phyloP scores from a whole-genome alignment of 345 rosid species.

The thale cress (Arabidopsis thaliana) region TAIR10.1 NC_003074.8:5110001-5110500 shows the following conservation, averaged over 20 bases:
- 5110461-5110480: no score
- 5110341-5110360: not conserved
- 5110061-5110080: constrained; percentile 89
- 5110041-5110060: constrained; percentile 73
- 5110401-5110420: not conserved
- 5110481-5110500: no score
- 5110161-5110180: not conserved
- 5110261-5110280: constrained; percentile 2
- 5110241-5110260: not conserved
- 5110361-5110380: no score
- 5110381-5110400: not conserved
- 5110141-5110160: not conserved
- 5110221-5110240: not conserved
- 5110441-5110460: no score
- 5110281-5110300: not conserved
- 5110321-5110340: not conserved
- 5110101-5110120: constrained; percentile 77
- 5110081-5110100: constrained; percentile 98
- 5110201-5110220: not conserved
- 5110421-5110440: constrained; percentile 2
- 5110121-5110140: not conserved
- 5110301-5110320: not conserved
- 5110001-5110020: constrained; percentile 91
- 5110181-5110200: not conserved
- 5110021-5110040: constrained; percentile 80